These are phyloP conservation scores for Neurospora africana DNA, from an alignment of 495 filamentous ascomycete species.

Conservation along the genomic window DNA sequence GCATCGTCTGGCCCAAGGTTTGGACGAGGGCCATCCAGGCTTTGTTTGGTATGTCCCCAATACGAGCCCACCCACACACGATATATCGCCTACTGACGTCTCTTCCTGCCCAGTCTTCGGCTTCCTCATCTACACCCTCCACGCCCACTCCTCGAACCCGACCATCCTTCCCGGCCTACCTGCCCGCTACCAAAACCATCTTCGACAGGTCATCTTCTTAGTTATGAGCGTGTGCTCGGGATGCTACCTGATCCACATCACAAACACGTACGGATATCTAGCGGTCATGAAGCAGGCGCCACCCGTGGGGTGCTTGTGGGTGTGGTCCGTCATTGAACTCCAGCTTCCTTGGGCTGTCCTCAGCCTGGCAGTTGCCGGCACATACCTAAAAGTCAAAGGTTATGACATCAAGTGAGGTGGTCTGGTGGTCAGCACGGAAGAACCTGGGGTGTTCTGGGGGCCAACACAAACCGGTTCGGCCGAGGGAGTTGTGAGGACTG, in stretches of 20 bases:
- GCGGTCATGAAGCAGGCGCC: slow-evolving; percentile 89
- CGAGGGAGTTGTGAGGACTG: neutral
- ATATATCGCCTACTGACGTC: neutral
- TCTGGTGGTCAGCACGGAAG: slow-evolving; percentile 3
- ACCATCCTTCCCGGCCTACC: slow-evolving; percentile 29
- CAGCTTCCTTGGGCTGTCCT: slow-evolving; percentile 53
- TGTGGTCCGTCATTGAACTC: slow-evolving; percentile 89
- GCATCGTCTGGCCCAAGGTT: slow-evolving; percentile 48
- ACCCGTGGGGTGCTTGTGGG: slow-evolving; percentile 80
- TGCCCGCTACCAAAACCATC: slow-evolving; percentile 29
- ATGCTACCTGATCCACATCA: slow-evolving; percentile 67
- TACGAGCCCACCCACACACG: neutral
- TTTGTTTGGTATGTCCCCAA: slow-evolving; percentile 37
- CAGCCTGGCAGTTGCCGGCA: slow-evolving; percentile 47
- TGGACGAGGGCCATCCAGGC: slow-evolving; percentile 40
- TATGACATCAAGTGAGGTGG: slow-evolving; percentile 40
- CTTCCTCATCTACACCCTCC: slow-evolving; percentile 49
- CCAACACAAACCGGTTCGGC: neutral
- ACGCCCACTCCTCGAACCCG: slow-evolving; percentile 39
- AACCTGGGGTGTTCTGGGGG: neutral
- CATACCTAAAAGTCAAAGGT: slow-evolving; percentile 62
- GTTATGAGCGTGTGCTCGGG: slow-evolving; percentile 45
- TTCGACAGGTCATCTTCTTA: slow-evolving; percentile 55
- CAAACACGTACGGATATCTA: slow-evolving; percentile 69
- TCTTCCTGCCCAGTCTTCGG: slow-evolving; percentile 42